These are phyloP conservation scores for Vitis hybrid DNA, from an alignment of 177 flowering plant genomes.

Conservation along the genomic window DNA sequence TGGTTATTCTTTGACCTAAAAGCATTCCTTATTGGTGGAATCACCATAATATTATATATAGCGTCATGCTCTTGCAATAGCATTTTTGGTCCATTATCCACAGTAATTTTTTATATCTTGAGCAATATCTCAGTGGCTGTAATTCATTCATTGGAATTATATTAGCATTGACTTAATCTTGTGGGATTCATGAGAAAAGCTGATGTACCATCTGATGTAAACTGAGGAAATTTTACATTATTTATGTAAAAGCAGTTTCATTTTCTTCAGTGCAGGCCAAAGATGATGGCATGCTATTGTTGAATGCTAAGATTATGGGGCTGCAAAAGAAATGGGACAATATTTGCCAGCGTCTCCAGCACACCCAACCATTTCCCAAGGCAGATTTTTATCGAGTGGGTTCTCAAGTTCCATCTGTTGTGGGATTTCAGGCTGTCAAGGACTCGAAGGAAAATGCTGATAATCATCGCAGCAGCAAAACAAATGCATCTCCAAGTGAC, in stretches of 20 bases:
- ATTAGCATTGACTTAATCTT: too few relatives aligned
- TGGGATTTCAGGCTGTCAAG: conserved; percentile 38
- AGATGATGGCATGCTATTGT: conserved; percentile 50
- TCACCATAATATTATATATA: too few relatives aligned
- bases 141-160: too few relatives aligned
- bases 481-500: conserved; percentile 19
- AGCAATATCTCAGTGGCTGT: too few relatives aligned
- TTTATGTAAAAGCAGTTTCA: conserved; percentile 31
- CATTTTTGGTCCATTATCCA: too few relatives aligned
- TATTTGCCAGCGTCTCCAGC: conserved; percentile 52
- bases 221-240: background rate
- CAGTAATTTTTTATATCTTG: too few relatives aligned
- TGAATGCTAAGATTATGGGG: conserved; percentile 38
- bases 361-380: conserved; percentile 16
- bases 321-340: conserved; percentile 59
- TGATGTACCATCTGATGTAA: too few relatives aligned
- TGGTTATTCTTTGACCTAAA: too few relatives aligned
- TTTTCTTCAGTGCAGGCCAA: conserved; percentile 82
- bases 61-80: too few relatives aligned
- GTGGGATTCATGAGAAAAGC: too few relatives aligned
- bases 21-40: too few relatives aligned
- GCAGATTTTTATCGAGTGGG: conserved; percentile 20
- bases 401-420: conserved; percentile 34
- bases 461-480: conserved; percentile 7
- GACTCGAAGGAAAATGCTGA: conserved; percentile 26